Conservation (phyloP, 768 basidiomycete species). For the Ramaria rubella region DNA sequence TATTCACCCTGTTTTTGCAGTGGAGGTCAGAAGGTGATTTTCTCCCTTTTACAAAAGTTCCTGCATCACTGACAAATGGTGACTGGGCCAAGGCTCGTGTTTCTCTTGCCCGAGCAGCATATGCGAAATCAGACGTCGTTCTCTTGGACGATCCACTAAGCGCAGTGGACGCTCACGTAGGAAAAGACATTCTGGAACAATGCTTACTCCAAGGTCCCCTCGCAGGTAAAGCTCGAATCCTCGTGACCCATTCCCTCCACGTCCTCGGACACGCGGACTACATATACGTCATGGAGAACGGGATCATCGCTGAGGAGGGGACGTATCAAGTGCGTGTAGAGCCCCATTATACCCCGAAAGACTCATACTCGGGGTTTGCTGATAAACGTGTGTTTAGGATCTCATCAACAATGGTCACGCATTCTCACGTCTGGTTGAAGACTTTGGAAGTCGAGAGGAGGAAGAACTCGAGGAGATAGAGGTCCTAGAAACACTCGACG, state of each 20-base stretch:
- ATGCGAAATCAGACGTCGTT: conserved; percentile 64
- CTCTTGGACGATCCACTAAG: conserved; percentile 78
- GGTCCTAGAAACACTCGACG: conserved; percentile 10
- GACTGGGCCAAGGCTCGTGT: conserved; percentile 50
- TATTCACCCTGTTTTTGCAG: background rate
- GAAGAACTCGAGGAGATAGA: conserved; percentile 14
- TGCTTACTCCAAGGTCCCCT: conserved; percentile 52
- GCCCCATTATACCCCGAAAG: no score
- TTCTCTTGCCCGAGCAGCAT: conserved; percentile 70
- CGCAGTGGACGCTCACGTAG: conserved; percentile 74
- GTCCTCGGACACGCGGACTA: conserved; percentile 54
- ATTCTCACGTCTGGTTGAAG: conserved; percentile 48
- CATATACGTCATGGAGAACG: conserved; percentile 58
- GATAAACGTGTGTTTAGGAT: conserved; percentile 25
- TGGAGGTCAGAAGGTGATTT: conserved; percentile 31
- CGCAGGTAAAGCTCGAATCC: conserved; percentile 46
- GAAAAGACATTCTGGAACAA: conserved; percentile 55
- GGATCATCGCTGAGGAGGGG: conserved; percentile 54
- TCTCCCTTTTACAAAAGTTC: background rate
- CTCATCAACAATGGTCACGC: conserved; percentile 38
- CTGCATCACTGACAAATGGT: background rate
- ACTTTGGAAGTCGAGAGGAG: conserved; percentile 44
- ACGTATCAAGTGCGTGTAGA: conserved; percentile 47
- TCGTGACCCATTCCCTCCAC: conserved; percentile 56
- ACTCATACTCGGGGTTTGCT: conserved; percentile 3